A percentile compares a stretch with the other conserved stretches of the same genome.
Evolutionary conservation across 805 yeast species (phyloP).

Genomic region (Zygosaccharomyces kombuchaensis): DNA sequence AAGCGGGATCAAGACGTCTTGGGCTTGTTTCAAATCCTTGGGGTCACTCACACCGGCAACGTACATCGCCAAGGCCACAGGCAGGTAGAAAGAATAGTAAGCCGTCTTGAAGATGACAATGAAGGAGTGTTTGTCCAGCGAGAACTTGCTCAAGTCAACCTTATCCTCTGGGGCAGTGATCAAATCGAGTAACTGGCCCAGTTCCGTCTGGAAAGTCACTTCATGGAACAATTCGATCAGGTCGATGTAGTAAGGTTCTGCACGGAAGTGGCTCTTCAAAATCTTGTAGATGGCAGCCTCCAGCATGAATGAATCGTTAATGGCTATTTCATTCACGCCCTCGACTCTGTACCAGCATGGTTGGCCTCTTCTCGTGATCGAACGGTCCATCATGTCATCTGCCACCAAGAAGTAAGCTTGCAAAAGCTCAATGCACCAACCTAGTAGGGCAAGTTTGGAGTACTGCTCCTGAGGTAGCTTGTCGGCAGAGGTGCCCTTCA

Average conservation of each 20-base stretch:
- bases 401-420: conserved; percentile 97
- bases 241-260: conserved; percentile 81
- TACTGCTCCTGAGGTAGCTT: conserved; percentile 66
- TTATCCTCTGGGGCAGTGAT: conserved; percentile 96
- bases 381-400: conserved; percentile 97
- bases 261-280: conserved; percentile 81
- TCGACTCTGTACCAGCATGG: conserved; percentile 91
- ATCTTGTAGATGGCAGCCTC: conserved; percentile 90
- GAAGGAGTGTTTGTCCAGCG: conserved; percentile 85
- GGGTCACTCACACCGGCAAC: conserved; percentile 74
- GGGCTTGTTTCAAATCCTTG: conserved; percentile 80
- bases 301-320: conserved; percentile 94
- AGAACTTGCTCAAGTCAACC: conserved; percentile 83
- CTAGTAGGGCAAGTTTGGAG: conserved; percentile 79
- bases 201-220: conserved; percentile 94
- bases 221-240: conserved; percentile 93
- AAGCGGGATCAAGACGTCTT: conserved; percentile 81
- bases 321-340: conserved; percentile 87
- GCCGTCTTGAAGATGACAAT: conserved; percentile 97
- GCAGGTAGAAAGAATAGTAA: conserved; percentile 92
- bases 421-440: conserved; percentile 91
- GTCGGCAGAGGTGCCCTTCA: conserved; percentile 56
- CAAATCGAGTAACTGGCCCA: conserved; percentile 92
- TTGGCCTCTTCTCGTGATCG: conserved; percentile 96
- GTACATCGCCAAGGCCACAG: conserved; percentile 95